Evolutionary conservation across 768 basidiomycete genomes (phyloP), one percentile per base, ranked within the genome.

Genomic region (Podaxis sp.): DNA sequence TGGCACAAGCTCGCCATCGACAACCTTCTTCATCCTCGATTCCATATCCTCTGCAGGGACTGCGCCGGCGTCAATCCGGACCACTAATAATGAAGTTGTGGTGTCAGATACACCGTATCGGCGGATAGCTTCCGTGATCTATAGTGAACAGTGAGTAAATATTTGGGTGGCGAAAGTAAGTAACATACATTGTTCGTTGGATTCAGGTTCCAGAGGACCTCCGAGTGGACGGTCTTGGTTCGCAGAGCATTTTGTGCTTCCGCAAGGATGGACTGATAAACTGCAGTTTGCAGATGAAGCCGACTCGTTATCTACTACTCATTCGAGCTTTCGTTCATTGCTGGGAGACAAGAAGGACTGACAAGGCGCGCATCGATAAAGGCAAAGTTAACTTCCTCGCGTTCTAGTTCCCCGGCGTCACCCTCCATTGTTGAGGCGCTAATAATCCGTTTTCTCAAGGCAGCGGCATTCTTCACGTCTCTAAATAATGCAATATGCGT

Each of bases 111-210:
- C 80, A 4, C 96, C 96, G 68, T 94, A 96, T 62, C 92, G 85
- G 55, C 86, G 83, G 64, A 99, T 85, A 0, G 90, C 90, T 68
- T 99, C 95, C 2, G 89, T 85, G 57, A 99, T 98, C 93, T 96
- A 60, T 8, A 46, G 63, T 36, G 19, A 26, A 3, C 30, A 39
- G 28, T 46, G 9, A 48, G 13, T 13, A 17, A 38, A 44, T 15
- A 22, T n/a, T 33, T 19, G 1, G 4, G 26, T 11, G 28, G 19
- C 8, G 8, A 38, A 40, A 40, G 30, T 15, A 19, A 11, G 54
- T 4, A 19, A 49, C 69, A 53, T 59, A 92, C 93, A 71, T 96
- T 97, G 66, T 93, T 92, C 4, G 87, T 92, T 2, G 95, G 94
- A 66, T 91, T 93, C 53, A 98, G 78, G 22, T 84, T 76, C 81